Conservation (phyloP, 805 yeast genomes). For the Danielia oregonensis region DNA sequence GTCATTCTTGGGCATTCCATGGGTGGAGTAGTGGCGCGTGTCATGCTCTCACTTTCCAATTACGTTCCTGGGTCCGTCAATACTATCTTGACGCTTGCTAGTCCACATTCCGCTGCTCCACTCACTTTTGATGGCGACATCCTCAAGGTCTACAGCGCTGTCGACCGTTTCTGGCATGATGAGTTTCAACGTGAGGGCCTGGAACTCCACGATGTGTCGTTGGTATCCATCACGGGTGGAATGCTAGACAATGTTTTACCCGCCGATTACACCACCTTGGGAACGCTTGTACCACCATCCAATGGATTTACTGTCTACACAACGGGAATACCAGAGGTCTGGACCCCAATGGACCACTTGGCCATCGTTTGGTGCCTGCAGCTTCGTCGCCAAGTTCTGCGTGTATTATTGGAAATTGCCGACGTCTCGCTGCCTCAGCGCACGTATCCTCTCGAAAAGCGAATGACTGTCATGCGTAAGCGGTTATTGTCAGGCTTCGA, state of each 20-base stretch:
- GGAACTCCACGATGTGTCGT: slow-evolving; percentile 55
- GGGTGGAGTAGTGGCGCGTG: slow-evolving; percentile 95
- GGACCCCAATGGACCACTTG: slow-evolving; percentile 92
- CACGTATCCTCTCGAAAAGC: slow-evolving; percentile 47
- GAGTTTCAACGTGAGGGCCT: slow-evolving; percentile 55
- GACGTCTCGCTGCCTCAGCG: slow-evolving; percentile 45
- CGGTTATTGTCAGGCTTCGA: slow-evolving; percentile 57
- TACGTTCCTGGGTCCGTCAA: slow-evolving; percentile 70
- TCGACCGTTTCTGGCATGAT: slow-evolving; percentile 77
- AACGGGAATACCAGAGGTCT: slow-evolving; percentile 83
- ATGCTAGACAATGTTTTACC: slow-evolving; percentile 73
- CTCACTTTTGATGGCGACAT: slow-evolving; percentile 91
- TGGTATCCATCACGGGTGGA: slow-evolving; percentile 91
- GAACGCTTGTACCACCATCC: slow-evolving; percentile 63
- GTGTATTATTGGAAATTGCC: slow-evolving; percentile 54
- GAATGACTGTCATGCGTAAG: slow-evolving; percentile 57
- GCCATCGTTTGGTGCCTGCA: slow-evolving; percentile 98
- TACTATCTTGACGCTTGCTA: slow-evolving; percentile 78
- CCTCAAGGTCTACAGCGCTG: slow-evolving; percentile 64
- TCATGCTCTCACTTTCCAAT: slow-evolving; percentile 76
- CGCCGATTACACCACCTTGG: slow-evolving; percentile 81
- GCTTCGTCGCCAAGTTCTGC: slow-evolving; percentile 60
- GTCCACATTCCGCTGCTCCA: slow-evolving; percentile 93
- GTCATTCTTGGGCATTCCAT: slow-evolving; percentile 87
- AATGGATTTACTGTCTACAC: slow-evolving; percentile 84